phyloP scores from a whole-genome alignment of 805 yeast species.

The Starmerella vaccinii region DNA sequence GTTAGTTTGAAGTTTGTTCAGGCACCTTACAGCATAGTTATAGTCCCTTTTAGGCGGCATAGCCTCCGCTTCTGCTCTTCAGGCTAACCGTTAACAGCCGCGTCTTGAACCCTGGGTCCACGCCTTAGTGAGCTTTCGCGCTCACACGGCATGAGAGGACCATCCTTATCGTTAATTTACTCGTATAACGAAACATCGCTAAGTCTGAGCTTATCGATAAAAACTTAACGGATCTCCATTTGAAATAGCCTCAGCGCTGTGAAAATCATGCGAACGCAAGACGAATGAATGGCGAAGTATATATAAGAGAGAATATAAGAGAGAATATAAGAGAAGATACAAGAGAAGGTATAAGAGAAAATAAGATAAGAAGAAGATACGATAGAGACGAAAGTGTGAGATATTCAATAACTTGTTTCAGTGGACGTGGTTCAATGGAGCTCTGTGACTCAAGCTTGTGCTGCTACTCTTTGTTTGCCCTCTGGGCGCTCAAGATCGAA shows the following conservation, averaged over 20 bases:
- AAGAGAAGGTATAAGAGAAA: neutral
- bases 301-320: neutral
- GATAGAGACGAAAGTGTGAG: neutral
- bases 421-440: neutral
- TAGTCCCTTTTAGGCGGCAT: slow-evolving; percentile 18
- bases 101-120: neutral
- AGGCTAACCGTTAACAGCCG: neutral
- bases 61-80: neutral
- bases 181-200: no score
- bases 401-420: no score
- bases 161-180: no score
- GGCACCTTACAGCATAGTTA: slow-evolving; percentile 69
- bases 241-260: no score
- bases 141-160: no score
- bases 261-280: no score
- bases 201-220: no score
- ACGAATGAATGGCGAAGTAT: neutral
- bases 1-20: slow-evolving; percentile 84
- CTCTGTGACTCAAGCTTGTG: neutral
- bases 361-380: neutral
- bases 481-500: neutral
- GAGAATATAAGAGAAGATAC: neutral
- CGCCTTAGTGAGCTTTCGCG: neutral
- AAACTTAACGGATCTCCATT: no score
- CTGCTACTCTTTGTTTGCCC: neutral